Conservation (phyloP, 192 early-diverging fungal genomes). For the Phycomyces blakesleeanus region DNA sequence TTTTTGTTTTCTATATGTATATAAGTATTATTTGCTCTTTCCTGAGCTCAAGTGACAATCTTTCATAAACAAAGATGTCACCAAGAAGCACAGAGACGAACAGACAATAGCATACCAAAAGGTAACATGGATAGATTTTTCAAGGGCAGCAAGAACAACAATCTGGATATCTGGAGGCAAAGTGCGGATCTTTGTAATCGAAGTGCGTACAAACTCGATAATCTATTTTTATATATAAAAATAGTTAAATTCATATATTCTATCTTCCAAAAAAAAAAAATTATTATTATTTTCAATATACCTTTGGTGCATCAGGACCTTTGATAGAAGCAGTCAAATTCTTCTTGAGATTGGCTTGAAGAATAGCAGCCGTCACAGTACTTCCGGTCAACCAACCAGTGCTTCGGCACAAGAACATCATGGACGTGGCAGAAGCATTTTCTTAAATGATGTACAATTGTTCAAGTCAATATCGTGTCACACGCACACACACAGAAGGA, state of each 20-base stretch:
- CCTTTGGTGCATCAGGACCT: conserved; percentile 31
- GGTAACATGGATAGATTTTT: conserved; percentile 11
- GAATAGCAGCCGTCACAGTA: conserved; percentile 37
- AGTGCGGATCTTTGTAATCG: conserved; percentile 18
- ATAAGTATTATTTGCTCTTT: conserved; percentile 9
- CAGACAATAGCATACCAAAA: conserved; percentile 13
- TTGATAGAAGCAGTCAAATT: conserved; percentile 21
- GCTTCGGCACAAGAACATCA: conserved; percentile 44
- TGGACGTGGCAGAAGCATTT: conserved; percentile 24
- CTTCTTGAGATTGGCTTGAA: conserved; percentile 33
- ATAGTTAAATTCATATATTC: background rate
- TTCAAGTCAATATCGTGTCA: background rate
- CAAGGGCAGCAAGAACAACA: conserved; percentile 4
- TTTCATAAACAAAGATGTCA: conserved; percentile 7
- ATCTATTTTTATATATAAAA: background rate
- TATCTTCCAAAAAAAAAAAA: background rate
- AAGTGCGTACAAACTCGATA: conserved; percentile 26
- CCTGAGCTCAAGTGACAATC: conserved; percentile 15
- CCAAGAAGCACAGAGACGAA: conserved; percentile 10
- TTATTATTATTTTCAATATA: background rate
- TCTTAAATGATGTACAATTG: background rate
- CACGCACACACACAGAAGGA: too few species aligned
- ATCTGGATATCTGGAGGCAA: conserved; percentile 16
- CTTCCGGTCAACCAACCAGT: conserved; percentile 53
- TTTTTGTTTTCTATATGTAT: too few species aligned